Evolutionary conservation across 495 filamentous ascomycete species (phyloP), one percentile per base, ranked within the genome.

Genomic region (Cryomyces antarcticus): DNA sequence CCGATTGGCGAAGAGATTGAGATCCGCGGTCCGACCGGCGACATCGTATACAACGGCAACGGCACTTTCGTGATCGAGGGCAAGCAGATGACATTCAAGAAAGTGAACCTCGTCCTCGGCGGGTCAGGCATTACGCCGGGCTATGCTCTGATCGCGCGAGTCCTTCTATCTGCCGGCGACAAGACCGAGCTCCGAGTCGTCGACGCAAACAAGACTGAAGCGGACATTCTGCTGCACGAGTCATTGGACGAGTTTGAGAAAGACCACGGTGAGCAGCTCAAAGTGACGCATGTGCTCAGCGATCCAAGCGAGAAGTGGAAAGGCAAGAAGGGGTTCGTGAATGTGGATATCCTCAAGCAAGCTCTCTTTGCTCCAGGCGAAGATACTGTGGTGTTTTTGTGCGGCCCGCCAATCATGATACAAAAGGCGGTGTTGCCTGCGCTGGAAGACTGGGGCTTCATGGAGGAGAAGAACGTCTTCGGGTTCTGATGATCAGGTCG

Each of bases 161-260:
- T 60, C 10, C 36, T 60, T 35, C 11, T 35, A 7, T 36, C 35
- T 10, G 29, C 31, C 13, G 43, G 45, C 6, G 52, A 58, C 30
- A 42, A 48, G 17, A 57, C 57, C 7, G 33, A 55, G 35, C 49
- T 60, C 39, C 44, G 47, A 7, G 52, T 60, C 0, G 39, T 60
- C 28, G 56, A 66, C 43, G 60, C 61, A 4, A 66, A 64, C 45
- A 62, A 61, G 43, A 50, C 47, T 17, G 60, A 65, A 44, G 47
- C 45, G 1, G 63, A 65, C 43, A 65, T 66, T 39, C 49, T 66
- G 5, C 37, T 53, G 1, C 45, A 38, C 17, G 49, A 51, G 5
- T 33, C 49, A 34, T 34, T 53, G 11, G 37, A 47, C 57, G 30
- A 52, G 28, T 54, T 59, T 29, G 49, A 52, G 13, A 44, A 46